These are phyloP conservation scores for Acanthamoeba divionensis DNA, from an alignment of 208 protist species.

Conservation along the genomic window DNA sequence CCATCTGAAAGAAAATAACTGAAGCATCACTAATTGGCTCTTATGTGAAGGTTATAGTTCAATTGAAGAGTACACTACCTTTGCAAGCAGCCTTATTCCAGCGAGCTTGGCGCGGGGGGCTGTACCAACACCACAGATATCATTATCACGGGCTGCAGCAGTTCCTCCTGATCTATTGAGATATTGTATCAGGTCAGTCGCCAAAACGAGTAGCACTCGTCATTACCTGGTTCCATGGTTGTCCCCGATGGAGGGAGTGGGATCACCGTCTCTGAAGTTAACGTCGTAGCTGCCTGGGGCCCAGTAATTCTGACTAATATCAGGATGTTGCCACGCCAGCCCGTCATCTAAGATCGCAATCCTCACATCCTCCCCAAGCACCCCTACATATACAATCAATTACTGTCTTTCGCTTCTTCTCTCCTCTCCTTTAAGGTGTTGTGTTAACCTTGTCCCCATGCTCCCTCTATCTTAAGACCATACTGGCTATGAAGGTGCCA, in stretches of 20 bases:
- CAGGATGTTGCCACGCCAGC: neutral
- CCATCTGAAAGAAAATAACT: neutral
- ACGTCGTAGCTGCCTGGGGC: neutral
- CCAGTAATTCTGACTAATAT: neutral
- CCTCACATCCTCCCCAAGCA: neutral
- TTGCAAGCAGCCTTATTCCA: neutral
- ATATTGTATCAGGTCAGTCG: neutral
- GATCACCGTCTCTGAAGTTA: neutral
- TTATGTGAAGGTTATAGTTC: neutral
- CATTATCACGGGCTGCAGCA: neutral
- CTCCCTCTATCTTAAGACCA: neutral
- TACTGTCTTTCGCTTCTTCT: neutral
- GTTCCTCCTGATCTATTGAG: neutral
- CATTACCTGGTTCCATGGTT: neutral
- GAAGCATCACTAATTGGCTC: too few species aligned
- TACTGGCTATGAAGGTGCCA: conserved; percentile 1
- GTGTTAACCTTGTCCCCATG: neutral
- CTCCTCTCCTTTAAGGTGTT: neutral
- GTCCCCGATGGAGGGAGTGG: neutral
- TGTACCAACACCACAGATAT: neutral
- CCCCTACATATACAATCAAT: neutral
- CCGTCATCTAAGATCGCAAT: conserved; percentile 29
- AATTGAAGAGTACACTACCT: neutral
- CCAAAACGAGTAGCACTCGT: neutral
- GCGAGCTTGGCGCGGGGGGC: neutral